Conservation (phyloP, 2,329 filamentous ascomycete species). For the Verticillium longisporum region DNA sequence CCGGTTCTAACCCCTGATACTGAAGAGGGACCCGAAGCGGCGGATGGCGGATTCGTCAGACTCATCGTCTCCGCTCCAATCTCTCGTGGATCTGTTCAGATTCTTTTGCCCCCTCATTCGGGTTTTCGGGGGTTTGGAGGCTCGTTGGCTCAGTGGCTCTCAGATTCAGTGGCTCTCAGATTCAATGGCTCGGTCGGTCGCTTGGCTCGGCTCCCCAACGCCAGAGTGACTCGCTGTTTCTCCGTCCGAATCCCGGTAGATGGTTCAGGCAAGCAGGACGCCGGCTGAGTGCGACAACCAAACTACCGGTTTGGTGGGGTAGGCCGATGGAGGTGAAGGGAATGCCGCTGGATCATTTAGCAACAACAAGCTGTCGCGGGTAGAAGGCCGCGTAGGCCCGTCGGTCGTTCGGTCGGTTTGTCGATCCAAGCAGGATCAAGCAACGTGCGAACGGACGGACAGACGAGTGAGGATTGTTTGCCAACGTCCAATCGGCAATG, state of each 20-base stretch:
- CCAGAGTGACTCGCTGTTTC: neutral
- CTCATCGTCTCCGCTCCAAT: slow-evolving; percentile 30
- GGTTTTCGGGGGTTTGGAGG: neutral
- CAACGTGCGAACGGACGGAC: neutral
- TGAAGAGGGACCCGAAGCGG: slow-evolving; percentile 40
- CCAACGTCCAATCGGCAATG: neutral
- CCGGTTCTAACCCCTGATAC: slow-evolving; percentile 28
- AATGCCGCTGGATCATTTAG: neutral
- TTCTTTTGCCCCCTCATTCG: neutral
- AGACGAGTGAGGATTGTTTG: neutral
- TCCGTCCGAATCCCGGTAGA: neutral
- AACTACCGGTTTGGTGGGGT: neutral
- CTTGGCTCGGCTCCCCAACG: neutral
- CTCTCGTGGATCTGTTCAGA: neutral
- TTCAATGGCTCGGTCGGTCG: neutral
- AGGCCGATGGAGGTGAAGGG: neutral
- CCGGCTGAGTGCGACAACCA: neutral
- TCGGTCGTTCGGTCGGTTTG: neutral
- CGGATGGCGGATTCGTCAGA: slow-evolving; percentile 47
- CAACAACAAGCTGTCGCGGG: neutral
- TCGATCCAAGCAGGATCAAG: neutral
- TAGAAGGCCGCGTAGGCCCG: neutral
- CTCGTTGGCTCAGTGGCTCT: neutral
- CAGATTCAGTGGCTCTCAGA: neutral
- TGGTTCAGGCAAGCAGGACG: neutral